Evolutionary conservation across 129 eudicot genomes (phyloP).

Genomic region (Lonicera japonica): DNA sequence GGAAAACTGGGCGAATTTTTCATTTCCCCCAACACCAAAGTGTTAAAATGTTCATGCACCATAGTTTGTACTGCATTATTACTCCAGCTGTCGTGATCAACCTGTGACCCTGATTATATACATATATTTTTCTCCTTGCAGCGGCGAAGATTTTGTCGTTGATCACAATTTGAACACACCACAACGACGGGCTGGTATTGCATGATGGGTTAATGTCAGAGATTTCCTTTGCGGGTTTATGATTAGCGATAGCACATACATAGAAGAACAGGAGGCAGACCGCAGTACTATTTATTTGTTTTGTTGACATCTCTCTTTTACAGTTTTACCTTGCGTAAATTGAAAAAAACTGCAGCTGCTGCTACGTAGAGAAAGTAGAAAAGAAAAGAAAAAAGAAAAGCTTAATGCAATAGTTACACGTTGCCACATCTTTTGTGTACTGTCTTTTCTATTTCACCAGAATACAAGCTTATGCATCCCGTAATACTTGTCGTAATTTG

Average conservation of each 20-base stretch:
- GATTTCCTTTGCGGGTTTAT: constrained; percentile 4
- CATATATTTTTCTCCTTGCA: constrained; percentile 19
- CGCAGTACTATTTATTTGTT: neutral
- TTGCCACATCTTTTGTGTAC: constrained; percentile 5
- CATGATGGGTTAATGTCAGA: neutral
- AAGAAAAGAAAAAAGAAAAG: neutral
- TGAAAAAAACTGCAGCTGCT: no score
- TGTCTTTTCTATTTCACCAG: neutral
- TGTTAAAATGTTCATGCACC: neutral
- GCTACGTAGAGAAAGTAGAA: constrained; percentile 13
- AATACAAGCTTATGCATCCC: neutral
- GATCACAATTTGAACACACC: neutral
- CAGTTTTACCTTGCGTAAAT: no score
- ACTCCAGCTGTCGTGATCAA: neutral
- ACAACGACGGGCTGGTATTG: neutral
- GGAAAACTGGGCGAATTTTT: no score
- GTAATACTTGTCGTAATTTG: no score
- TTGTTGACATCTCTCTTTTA: no score
- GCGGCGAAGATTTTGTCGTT: constrained; percentile 42
- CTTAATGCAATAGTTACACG: constrained; percentile 13
- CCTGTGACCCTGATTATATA: neutral
- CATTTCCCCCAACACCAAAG: neutral
- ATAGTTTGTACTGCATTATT: neutral
- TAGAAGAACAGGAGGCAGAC: constrained; percentile 18
- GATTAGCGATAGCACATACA: constrained; percentile 12